These are phyloP conservation scores for Ophiocordyceps camponoti-rufipedis DNA, from an alignment of 2,329 filamentous ascomycete genomes.

Conservation along the genomic window DNA sequence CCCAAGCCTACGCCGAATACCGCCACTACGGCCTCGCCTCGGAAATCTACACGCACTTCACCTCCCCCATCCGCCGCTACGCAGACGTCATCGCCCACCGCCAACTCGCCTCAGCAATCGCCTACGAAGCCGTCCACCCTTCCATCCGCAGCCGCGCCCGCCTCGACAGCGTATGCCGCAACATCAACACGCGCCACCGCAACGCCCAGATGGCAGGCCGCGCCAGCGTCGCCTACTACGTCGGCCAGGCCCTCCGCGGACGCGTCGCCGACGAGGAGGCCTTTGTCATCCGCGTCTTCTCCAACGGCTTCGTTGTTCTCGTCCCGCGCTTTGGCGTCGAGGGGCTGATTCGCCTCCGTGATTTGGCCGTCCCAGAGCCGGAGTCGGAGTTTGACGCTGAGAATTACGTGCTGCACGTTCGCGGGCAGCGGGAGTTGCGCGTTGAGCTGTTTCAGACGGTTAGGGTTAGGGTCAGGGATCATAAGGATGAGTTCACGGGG, in stretches of 20 bases:
- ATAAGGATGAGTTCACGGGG: constrained; percentile 87
- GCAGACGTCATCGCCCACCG: constrained; percentile 90
- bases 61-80: constrained; percentile 89
- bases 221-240: constrained; percentile 92
- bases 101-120: constrained; percentile 88
- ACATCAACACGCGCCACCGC: constrained; percentile 93
- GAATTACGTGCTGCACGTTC: constrained; percentile 54
- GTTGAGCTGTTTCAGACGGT: constrained; percentile 90
- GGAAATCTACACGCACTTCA: constrained; percentile 98
- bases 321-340: constrained; percentile 94
- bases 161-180: constrained; percentile 87
- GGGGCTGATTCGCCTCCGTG: constrained; percentile 69
- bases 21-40: constrained; percentile 91
- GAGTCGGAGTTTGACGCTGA: constrained; percentile 74
- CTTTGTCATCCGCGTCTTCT: constrained; percentile 94
- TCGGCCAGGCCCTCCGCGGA: constrained; percentile 84
- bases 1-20: constrained; percentile 85
- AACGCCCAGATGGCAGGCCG: constrained; percentile 93
- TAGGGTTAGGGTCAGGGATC: constrained; percentile 71
- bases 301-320: constrained; percentile 92
- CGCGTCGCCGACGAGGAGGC: constrained; percentile 65
- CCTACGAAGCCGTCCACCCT: constrained; percentile 73
- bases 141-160: constrained; percentile 65
- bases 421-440: constrained; percentile 32
- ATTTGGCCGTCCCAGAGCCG: constrained; percentile 61